Percentiles rank a stretch among this genome's conserved stretches.
These are phyloP conservation scores for Domatiomyces globalis DNA, from an alignment of 2,329 filamentous ascomycete species.

Conservation along the genomic window DNA sequence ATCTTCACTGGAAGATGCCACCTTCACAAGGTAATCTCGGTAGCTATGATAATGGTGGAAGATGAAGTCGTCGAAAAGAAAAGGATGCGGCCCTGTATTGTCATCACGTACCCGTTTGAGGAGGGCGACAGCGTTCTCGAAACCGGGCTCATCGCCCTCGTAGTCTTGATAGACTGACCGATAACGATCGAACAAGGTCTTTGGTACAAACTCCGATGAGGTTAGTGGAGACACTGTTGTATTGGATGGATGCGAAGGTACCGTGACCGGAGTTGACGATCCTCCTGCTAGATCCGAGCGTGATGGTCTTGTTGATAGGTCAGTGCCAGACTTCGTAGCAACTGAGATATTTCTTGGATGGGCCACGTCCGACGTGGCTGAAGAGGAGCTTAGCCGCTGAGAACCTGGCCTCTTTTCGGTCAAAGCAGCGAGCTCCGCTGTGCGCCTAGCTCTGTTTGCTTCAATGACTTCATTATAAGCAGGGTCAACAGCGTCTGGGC, in stretches of 20 bases:
- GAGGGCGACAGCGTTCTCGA: constrained; percentile 26
- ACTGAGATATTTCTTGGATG: constrained; percentile 7
- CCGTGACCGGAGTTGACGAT: constrained; percentile 7
- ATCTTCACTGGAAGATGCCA: constrained; percentile 17
- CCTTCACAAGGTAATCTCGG: constrained; percentile 22
- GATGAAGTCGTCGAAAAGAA: constrained; percentile 34
- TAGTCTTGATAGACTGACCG: constrained; percentile 28
- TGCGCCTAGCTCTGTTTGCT: background rate
- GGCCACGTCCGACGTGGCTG: background rate
- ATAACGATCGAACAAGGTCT: constrained; percentile 25
- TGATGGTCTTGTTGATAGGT: background rate
- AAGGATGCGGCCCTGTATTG: constrained; percentile 23
- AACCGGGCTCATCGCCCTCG: constrained; percentile 25
- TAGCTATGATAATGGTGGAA: constrained; percentile 28
- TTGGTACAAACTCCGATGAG: background rate
- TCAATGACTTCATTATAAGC: background rate
- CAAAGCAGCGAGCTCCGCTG: background rate
- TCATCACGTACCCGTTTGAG: constrained; percentile 22
- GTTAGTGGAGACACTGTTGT: constrained; percentile 12
- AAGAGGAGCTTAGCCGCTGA: constrained; percentile 6
- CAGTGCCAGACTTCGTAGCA: background rate
- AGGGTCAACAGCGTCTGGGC: background rate
- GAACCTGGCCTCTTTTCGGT: background rate
- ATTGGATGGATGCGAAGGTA: constrained; percentile 17
- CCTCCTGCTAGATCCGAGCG: constrained; percentile 2